Base-by-base conservation (phyloP, 257 asterid genomes). In the Henckelia pumila region DNA sequence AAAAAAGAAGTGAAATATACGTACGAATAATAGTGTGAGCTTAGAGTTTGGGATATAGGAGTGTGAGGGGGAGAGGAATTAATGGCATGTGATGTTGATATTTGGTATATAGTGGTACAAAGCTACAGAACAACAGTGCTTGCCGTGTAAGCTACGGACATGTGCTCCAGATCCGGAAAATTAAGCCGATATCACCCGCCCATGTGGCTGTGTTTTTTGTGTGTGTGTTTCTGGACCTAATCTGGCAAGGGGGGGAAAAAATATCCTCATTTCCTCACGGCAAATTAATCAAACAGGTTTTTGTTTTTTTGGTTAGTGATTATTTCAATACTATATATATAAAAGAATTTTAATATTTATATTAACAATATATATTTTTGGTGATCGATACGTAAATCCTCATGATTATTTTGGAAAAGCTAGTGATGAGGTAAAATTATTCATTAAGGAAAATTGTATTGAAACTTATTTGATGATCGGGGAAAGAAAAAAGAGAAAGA, bases 61-160 rank as follows among this genome's bases (percentile, higher is more conserved):
- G 66, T 24, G 63, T 25, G 37, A 64, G 47, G 8, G 63, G 16
- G 73, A 14, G 14, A 14, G 14, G 59, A 55, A 62, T 22, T 37
- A 37, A 69, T 56, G 35, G 21, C 19, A 6, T 32, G 26, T 20
- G 56, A 21, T 4, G 50, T 11, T 40, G 50, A 14, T 40, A 40
- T 40, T 40, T 40, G 20, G 35, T 17, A 2, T n/a, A 20, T 32
- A 10, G 29, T 13, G 33, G 64, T 37, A 55, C 70, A 68, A 61
- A 24, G 33, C 55, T 56, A 71, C 69, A 55, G 33, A 76, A 22
- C 59, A 66, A 66, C 62, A 70, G 81, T 65, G 77, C 76, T 73
- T 76, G 81, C 81, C 79, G 81, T 76, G 79, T 73, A 73, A 80
- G 81, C 77, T 73, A 80, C 81, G 79, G 77, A 71, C 81, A 80